Conservation (phyloP, 192 early-diverging fungal genomes). For the Helicostylum pulchrum region DNA sequence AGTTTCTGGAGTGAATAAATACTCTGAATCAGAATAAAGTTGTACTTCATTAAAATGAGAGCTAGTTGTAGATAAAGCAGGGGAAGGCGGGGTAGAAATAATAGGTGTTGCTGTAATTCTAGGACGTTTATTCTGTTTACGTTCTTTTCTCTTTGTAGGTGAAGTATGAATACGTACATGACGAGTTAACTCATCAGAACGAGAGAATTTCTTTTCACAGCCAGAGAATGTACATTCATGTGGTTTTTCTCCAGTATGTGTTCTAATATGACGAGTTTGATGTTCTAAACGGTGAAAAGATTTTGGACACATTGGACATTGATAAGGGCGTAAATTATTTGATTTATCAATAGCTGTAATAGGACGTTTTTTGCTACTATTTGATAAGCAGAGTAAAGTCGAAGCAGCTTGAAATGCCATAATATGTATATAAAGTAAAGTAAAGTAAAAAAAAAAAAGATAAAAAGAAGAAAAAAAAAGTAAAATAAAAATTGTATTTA, state of each 20-base stretch:
- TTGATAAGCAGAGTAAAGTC: conserved; percentile 20
- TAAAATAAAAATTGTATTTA: background rate
- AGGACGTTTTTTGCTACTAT: conserved; percentile 11
- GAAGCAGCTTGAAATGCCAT: conserved; percentile 29
- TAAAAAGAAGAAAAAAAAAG: background rate
- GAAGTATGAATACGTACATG: conserved; percentile 63
- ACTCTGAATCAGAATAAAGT: conserved; percentile 30
- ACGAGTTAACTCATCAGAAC: conserved; percentile 76
- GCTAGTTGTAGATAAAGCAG: conserved; percentile 31
- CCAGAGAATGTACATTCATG: conserved; percentile 72
- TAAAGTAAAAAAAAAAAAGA: conserved; percentile 3
- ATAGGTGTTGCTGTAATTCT: conserved; percentile 21
- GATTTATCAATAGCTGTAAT: conserved; percentile 23
- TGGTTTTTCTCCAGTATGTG: conserved; percentile 85
- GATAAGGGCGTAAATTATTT: conserved; percentile 56
- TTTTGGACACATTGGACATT: conserved; percentile 71
- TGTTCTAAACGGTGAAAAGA: conserved; percentile 76
- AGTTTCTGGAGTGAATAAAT: conserved; percentile 46
- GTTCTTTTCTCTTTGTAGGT: conserved; percentile 44
- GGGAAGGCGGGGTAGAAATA: conserved; percentile 36
- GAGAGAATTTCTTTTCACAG: conserved; percentile 77
- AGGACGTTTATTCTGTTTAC: conserved; percentile 25
- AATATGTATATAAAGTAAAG: background rate
- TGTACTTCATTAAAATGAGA: conserved; percentile 31
- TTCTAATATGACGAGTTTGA: conserved; percentile 78